Base-by-base conservation (phyloP, 2,329 filamentous ascomycete genomes). In the Aspergillus ustus region DNA sequence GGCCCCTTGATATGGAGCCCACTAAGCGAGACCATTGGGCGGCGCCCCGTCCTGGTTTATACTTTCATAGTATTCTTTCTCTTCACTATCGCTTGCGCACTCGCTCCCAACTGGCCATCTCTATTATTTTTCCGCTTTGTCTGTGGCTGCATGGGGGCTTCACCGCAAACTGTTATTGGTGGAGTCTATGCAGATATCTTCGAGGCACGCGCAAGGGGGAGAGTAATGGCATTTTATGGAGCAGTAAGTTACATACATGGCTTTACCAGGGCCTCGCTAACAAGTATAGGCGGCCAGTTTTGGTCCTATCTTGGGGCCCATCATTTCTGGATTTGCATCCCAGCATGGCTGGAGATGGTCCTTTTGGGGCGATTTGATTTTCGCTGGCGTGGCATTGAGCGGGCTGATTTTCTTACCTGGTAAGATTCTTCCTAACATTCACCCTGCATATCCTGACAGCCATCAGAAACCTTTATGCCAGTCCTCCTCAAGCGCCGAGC, bases 301-400 rank as follows among this genome's bases (percentile, higher is more conserved):
- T 22, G 80, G 78, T 1, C 81, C 81, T 0, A 68, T 78, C 0
- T 60, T 81, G 8, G 78, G 77, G 0, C 81, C 81, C 0, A 76
- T 79, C 0, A 78, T 83, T 22, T 81, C 80, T 0, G 81, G 81
- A 0, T 83, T 77, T 50, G 69, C 75, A 6, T 70, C 77, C 0
- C 56, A 69, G 1, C 28, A 77, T n/a, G 75, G 73, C 1, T 83
- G 81, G 81, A 72, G 79, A 25, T 82, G 80, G 78, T 73, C 76
- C 0, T 83, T 82, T 43, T 80, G 80, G 85, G 83, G 92, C 25
- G 88, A 81, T 15, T 79, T 91, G 17, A 90, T 93, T 19, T 81
- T 91, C 58, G 90, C 89, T 2, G 80, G 72, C 3, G 65, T 69
- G 4, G 88, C 87, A 1, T 82, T 89, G 74, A 72, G 87, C 2